Evolutionary conservation across 495 filamentous ascomycete genomes (phyloP).

Genomic region (Hypoxylon lenormandii): DNA sequence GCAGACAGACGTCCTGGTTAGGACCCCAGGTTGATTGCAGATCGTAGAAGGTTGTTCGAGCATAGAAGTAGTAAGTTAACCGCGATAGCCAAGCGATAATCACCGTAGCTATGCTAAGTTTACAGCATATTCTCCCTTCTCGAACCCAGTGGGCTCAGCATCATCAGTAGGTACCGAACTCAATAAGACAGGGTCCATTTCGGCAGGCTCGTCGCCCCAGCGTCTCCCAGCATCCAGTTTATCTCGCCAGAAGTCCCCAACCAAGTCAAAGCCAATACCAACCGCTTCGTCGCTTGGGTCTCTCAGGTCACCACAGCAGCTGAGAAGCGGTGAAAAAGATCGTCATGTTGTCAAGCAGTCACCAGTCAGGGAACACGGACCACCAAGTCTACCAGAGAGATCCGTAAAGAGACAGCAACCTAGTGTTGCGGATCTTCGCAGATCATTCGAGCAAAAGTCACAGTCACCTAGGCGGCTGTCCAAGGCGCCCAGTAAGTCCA

Average conservation of each 20-base stretch:
- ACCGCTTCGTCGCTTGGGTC: slow-evolving; percentile 8
- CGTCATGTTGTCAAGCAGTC: not conserved
- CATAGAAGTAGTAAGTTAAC: slow-evolving; percentile 40
- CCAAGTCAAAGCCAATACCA: slow-evolving; percentile 24
- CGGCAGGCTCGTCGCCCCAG: slow-evolving; percentile 4
- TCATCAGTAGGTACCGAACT: not conserved
- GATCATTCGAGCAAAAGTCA: slow-evolving; percentile 50
- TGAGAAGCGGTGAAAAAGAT: not conserved
- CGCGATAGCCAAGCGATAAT: no score
- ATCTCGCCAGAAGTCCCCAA: slow-evolving; percentile 22
- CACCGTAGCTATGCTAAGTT: slow-evolving; percentile 10
- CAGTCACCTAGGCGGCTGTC: not conserved
- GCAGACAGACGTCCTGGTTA: slow-evolving; percentile 33
- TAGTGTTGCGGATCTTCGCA: slow-evolving; percentile 55
- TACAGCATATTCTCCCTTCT: slow-evolving; percentile 35
- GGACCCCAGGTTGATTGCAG: slow-evolving; percentile 48
- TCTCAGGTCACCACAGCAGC: slow-evolving; percentile 13
- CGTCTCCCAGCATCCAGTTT: slow-evolving; percentile 14
- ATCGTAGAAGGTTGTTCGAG: slow-evolving; percentile 55
- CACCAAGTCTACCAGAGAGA: not conserved
- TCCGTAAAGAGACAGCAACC: slow-evolving; percentile 38
- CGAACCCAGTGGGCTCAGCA: slow-evolving; percentile 4
- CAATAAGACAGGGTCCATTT: slow-evolving; percentile 7
- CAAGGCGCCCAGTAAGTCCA: slow-evolving; percentile 8
- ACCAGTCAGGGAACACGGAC: not conserved